Percentiles rank a stretch among this genome's conserved stretches.
Evolutionary conservation across 2,329 filamentous ascomycete genomes (phyloP).

Genomic region (Fusarium compactum): DNA sequence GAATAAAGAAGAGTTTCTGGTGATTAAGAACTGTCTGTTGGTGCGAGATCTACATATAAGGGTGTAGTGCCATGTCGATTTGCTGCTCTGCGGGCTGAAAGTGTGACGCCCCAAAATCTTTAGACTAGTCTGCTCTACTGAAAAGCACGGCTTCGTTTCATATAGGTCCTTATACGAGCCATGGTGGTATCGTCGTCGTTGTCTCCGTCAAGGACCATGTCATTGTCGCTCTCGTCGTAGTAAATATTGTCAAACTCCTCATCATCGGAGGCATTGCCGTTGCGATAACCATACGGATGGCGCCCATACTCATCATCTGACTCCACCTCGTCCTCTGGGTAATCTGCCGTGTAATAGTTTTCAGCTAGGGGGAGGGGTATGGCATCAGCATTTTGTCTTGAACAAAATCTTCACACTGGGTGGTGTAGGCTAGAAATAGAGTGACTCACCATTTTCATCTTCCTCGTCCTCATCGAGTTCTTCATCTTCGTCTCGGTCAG

Average conservation of each 20-base stretch:
- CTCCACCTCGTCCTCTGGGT: slow-evolving; percentile 82
- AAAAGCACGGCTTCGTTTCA: slow-evolving; percentile 51
- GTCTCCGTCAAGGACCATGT: slow-evolving; percentile 54
- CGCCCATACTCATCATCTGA: slow-evolving; percentile 69
- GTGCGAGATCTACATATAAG: slow-evolving; percentile 7
- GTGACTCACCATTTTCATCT: slow-evolving; percentile 70
- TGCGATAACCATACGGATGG: slow-evolving; percentile 67
- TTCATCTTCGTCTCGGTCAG: slow-evolving; percentile 72
- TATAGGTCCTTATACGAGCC: slow-evolving; percentile 55
- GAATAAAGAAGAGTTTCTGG: slow-evolving; percentile 1
- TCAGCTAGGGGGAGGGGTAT: slow-evolving; percentile 65
- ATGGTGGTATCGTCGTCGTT: slow-evolving; percentile 54
- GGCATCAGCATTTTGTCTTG: slow-evolving; percentile 30
- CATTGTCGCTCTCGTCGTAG: slow-evolving; percentile 54
- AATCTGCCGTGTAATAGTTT: slow-evolving; percentile 83
- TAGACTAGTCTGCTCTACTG: slow-evolving; percentile 31
- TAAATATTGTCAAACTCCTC: slow-evolving; percentile 64
- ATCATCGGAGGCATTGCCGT: slow-evolving; percentile 65
- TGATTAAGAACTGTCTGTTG: slow-evolving; percentile 10
- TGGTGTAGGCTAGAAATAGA: neutral
- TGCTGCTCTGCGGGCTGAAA: slow-evolving; percentile 19
- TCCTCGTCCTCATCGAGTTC: slow-evolving; percentile 70
- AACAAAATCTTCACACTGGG: slow-evolving; percentile 5
- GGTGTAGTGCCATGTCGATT: slow-evolving; percentile 10
- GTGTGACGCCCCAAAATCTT: slow-evolving; percentile 33